Conservation (phyloP, 2,329 filamentous ascomycete genomes). For the Penicillium olsonii region DNA sequence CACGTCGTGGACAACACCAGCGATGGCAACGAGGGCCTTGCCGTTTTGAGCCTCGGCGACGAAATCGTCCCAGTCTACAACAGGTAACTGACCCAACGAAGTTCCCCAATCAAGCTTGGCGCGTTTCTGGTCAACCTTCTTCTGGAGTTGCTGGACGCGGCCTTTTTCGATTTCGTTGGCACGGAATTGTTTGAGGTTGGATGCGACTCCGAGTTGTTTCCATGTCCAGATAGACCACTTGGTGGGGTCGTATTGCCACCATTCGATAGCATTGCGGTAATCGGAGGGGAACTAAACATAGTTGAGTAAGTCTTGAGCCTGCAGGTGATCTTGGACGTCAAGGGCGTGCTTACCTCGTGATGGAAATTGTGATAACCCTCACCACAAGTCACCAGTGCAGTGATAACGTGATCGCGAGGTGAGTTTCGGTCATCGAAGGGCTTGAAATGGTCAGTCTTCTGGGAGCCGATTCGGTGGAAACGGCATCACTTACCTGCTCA, state of each 20-base stretch:
- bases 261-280: slow-evolving; percentile 83
- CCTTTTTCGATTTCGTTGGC: slow-evolving; percentile 92
- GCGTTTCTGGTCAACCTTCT: slow-evolving; percentile 89
- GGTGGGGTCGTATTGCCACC: slow-evolving; percentile 84
- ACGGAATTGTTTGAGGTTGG: slow-evolving; percentile 87
- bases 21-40: slow-evolving; percentile 73
- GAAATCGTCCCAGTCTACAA: slow-evolving; percentile 84
- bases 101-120: slow-evolving; percentile 80
- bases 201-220: slow-evolving; percentile 82
- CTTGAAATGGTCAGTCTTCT: neutral
- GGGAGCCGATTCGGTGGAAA: neutral
- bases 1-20: slow-evolving; percentile 84
- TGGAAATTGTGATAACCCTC: slow-evolving; percentile 92
- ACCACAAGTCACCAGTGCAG: slow-evolving; percentile 76
- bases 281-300: slow-evolving; percentile 68
- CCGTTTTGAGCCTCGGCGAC: slow-evolving; percentile 75
- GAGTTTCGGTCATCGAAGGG: slow-evolving; percentile 87
- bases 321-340: neutral
- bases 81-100: slow-evolving; percentile 80
- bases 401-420: slow-evolving; percentile 79
- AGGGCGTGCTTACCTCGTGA: slow-evolving; percentile 57
- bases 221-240: slow-evolving; percentile 77
- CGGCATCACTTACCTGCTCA: slow-evolving; percentile 56
- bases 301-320: neutral
- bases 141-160: slow-evolving; percentile 82